Evolutionary conservation across 495 filamentous ascomycete genomes (phyloP).

Genomic region (Neurospora sublineolata): DNA sequence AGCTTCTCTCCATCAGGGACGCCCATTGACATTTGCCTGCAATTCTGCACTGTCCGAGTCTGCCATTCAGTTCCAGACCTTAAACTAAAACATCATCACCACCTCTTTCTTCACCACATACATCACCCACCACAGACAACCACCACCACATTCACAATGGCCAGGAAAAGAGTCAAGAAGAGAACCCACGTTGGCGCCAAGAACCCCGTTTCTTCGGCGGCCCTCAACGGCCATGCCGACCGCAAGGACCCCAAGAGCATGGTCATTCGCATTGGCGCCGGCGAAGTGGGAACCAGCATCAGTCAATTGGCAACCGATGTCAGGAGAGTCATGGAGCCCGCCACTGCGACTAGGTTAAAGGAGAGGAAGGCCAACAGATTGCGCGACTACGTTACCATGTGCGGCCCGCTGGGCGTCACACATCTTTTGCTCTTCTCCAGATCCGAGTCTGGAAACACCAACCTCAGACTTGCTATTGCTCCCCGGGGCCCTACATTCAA

Average conservation of each 20-base stretch:
- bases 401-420: slow-evolving; percentile 83
- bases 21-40: neutral
- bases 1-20: neutral
- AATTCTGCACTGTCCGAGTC: slow-evolving; percentile 3
- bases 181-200: slow-evolving; percentile 68
- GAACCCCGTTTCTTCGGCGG: slow-evolving; percentile 38
- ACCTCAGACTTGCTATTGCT: slow-evolving; percentile 77
- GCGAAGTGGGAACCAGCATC: slow-evolving; percentile 83
- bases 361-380: slow-evolving; percentile 84
- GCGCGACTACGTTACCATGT: slow-evolving; percentile 90
- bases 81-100: slow-evolving; percentile 1
- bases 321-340: slow-evolving; percentile 86
- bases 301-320: slow-evolving; percentile 89
- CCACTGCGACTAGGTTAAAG: slow-evolving; percentile 76
- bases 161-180: slow-evolving; percentile 74
- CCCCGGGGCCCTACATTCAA: slow-evolving; percentile 87
- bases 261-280: slow-evolving; percentile 94
- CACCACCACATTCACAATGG: slow-evolving; percentile 44
- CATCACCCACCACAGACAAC: neutral
- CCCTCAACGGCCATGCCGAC: slow-evolving; percentile 26
- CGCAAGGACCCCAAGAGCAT: slow-evolving; percentile 78
- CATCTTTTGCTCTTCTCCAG: slow-evolving; percentile 92
- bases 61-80: neutral
- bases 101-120: neutral
- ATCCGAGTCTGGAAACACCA: slow-evolving; percentile 81